These are phyloP conservation scores for Isabelozyma pseudorhagii DNA, from an alignment of 805 yeast species.

Conservation along the genomic window DNA sequence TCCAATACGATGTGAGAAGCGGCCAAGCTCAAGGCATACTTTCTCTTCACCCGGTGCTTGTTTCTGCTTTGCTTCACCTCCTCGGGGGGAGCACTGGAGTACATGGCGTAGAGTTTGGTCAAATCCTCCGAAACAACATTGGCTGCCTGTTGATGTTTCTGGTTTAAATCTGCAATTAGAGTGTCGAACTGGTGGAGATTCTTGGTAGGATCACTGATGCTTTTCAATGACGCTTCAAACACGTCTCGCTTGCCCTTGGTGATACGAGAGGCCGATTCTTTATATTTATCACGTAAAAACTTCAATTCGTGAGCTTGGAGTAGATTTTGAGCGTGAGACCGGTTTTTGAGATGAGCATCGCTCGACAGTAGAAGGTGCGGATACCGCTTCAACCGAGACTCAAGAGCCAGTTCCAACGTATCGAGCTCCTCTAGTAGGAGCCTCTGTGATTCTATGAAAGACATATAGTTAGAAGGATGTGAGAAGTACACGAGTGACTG, in stretches of 20 bases:
- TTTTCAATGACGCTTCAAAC: conserved; percentile 2
- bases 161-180: conserved; percentile 2
- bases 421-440: conserved; percentile 62
- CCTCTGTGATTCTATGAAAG: conserved; percentile 33
- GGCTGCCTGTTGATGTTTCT: conserved; percentile 2
- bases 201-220: conserved; percentile 14
- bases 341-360: conserved; percentile 20
- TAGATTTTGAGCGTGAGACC: conserved; percentile 49
- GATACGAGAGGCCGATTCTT: conserved; percentile 11
- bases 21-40: conserved; percentile 45
- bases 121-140: conserved; percentile 8
- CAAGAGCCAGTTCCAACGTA: conserved; percentile 62
- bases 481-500: background rate
- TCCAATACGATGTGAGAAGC: conserved; percentile 50
- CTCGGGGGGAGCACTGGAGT: conserved; percentile 20
- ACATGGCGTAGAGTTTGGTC: conserved; percentile 16
- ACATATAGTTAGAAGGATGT: conserved; percentile 10
- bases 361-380: conserved; percentile 46
- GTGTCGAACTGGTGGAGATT: conserved; percentile 12
- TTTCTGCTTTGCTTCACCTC: conserved; percentile 8
- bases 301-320: conserved; percentile 69
- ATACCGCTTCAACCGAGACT: conserved; percentile 58
- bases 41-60: conserved; percentile 24
- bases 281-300: conserved; percentile 47
- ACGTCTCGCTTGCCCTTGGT: conserved; percentile 2